Conservation (phyloP, 176 grass and related monocot species). For the Avena sativa region DNA sequence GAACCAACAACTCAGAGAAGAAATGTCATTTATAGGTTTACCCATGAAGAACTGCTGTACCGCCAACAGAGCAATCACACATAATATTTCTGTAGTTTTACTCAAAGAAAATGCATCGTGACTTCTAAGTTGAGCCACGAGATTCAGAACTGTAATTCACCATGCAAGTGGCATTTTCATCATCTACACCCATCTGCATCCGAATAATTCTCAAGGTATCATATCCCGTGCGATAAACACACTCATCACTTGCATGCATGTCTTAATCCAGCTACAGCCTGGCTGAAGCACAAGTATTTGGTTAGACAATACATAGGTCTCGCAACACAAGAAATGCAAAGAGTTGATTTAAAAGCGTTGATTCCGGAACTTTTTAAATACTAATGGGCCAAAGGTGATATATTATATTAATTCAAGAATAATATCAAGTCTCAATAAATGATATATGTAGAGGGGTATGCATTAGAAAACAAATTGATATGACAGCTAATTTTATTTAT, state of each 20-base stretch:
- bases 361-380: too few species aligned
- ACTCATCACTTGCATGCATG: constrained; percentile 53
- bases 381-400: too few species aligned
- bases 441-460: too few species aligned
- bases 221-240: constrained; percentile 64
- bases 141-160: constrained; percentile 35
- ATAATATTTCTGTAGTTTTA: background rate
- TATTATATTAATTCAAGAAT: too few species aligned
- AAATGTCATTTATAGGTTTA: background rate
- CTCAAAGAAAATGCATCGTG: constrained; percentile 7
- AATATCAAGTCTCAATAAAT: too few species aligned
- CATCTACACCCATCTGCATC: constrained; percentile 43
- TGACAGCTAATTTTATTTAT: too few species aligned
- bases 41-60: background rate
- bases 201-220: constrained; percentile 53
- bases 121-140: constrained; percentile 45
- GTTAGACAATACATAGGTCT: too few species aligned
- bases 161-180: background rate
- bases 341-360: too few species aligned
- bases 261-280: constrained; percentile 47
- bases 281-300: too few species aligned
- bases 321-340: too few species aligned
- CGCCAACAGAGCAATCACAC: background rate
- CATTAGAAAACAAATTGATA: too few species aligned
- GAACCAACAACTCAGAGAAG: too few species aligned